phyloP scores from a whole-genome alignment of 2,329 filamentous ascomycete genomes.

The Periconia macrospinosa region DNA sequence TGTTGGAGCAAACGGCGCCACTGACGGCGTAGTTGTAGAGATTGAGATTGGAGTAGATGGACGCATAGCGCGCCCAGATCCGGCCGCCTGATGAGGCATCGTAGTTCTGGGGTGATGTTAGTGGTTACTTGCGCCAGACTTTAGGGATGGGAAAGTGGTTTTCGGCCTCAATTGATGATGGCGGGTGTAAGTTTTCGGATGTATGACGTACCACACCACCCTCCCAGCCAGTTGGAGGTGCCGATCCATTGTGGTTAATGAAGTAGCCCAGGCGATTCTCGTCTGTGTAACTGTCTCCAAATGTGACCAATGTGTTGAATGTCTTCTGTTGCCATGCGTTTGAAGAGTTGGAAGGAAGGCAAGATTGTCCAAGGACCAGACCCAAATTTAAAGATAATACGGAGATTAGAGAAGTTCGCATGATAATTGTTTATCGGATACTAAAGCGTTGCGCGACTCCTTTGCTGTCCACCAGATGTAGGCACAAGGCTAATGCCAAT shows the following conservation, averaged over 20 bases:
- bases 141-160: neutral
- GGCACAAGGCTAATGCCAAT: neutral
- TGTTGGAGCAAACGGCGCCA: constrained; percentile 73
- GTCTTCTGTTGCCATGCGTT: constrained; percentile 45
- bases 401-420: constrained; percentile 21
- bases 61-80: constrained; percentile 69
- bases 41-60: constrained; percentile 58
- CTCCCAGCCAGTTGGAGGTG: constrained; percentile 65
- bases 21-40: constrained; percentile 71
- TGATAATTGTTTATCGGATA: constrained; percentile 7
- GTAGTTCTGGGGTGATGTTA: constrained; percentile 41
- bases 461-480: no score
- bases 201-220: constrained; percentile 46
- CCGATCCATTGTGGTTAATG: constrained; percentile 53
- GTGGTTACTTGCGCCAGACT: neutral
- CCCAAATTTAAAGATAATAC: constrained; percentile 23
- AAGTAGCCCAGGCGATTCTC: constrained; percentile 70
- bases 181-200: neutral
- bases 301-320: constrained; percentile 67
- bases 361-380: constrained; percentile 18
- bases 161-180: neutral
- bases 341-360: constrained; percentile 19
- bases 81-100: constrained; percentile 66
- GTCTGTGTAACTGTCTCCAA: constrained; percentile 78
- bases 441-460: neutral